phyloP scores from a whole-genome alignment of 805 yeast species.

The Ogataea zsoltii region DNA sequence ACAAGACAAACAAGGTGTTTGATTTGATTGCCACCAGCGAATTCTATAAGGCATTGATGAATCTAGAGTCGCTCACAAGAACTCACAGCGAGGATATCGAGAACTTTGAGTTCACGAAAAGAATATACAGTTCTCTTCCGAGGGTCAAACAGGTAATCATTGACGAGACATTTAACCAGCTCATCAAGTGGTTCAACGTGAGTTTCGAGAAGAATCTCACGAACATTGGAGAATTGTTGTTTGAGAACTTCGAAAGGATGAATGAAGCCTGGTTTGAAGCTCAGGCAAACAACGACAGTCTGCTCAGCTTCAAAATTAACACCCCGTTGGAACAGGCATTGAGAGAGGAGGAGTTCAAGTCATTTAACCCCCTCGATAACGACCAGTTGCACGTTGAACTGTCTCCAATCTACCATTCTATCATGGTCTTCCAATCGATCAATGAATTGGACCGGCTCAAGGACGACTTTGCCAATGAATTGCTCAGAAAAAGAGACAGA shows the following conservation, averaged over 20 bases:
- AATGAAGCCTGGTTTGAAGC: conserved; percentile 59
- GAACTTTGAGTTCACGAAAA: conserved; percentile 71
- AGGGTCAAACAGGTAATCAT: conserved; percentile 68
- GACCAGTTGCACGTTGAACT: conserved; percentile 53
- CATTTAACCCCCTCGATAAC: conserved; percentile 50
- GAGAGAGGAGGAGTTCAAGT: conserved; percentile 47
- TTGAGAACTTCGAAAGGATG: conserved; percentile 54
- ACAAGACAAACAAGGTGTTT: conserved; percentile 81
- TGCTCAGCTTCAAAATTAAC: conserved; percentile 66
- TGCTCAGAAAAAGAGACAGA: conserved; percentile 68
- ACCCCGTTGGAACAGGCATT: conserved; percentile 83
- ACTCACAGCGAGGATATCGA: conserved; percentile 64
- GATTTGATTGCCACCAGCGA: conserved; percentile 72
- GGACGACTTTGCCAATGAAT: conserved; percentile 66
- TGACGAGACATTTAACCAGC: conserved; percentile 67
- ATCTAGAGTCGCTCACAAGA: conserved; percentile 70
- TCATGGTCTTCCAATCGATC: conserved; percentile 76
- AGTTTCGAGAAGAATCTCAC: conserved; percentile 61
- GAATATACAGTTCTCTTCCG: conserved; percentile 76
- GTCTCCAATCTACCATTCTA: conserved; percentile 78
- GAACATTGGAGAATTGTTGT: conserved; percentile 57
- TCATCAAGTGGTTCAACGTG: conserved; percentile 63
- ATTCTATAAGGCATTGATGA: conserved; percentile 84
- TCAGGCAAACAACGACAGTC: conserved; percentile 44
- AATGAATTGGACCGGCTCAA: conserved; percentile 63